Conservation (phyloP, 371 early-diverging fungal genomes). For the Saksenaea vasiformis region DNA sequence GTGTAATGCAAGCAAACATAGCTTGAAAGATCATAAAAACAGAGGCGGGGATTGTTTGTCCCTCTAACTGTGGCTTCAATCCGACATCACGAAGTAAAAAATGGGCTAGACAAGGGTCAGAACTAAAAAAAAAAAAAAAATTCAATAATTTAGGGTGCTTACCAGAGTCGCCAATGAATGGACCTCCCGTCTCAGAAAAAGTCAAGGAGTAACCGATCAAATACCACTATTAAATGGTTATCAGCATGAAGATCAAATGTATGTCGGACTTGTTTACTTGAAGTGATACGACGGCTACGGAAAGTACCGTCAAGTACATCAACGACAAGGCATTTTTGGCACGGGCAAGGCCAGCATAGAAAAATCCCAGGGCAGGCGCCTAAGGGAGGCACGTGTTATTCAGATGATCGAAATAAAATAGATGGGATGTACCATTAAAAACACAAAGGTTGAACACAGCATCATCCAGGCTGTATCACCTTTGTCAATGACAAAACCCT, state of each 20-base stretch:
- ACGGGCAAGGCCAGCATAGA: slow-evolving; percentile 85
- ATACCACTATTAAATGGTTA: slow-evolving; percentile 64
- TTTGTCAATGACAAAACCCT: slow-evolving; percentile 26
- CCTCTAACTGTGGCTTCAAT: slow-evolving; percentile 43
- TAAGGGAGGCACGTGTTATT: slow-evolving; percentile 12
- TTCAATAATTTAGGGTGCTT: slow-evolving; percentile 16
- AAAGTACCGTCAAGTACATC: slow-evolving; percentile 77
- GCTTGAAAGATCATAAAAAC: slow-evolving; percentile 73
- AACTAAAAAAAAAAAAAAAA: neutral
- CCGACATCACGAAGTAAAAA: slow-evolving; percentile 51
- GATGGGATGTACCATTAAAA: slow-evolving; percentile 39
- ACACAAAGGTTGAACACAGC: slow-evolving; percentile 42
- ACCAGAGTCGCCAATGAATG: slow-evolving; percentile 79
- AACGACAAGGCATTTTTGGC: slow-evolving; percentile 80
- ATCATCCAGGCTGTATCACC: slow-evolving; percentile 83
- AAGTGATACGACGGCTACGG: slow-evolving; percentile 80
- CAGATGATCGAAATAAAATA: neutral
- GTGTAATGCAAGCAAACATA: slow-evolving; percentile 74
- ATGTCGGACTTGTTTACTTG: slow-evolving; percentile 40
- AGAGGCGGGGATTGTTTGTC: slow-evolving; percentile 56
- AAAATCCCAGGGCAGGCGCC: slow-evolving; percentile 75
- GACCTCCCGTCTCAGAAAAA: slow-evolving; percentile 69
- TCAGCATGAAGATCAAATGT: neutral
- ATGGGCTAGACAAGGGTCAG: slow-evolving; percentile 14
- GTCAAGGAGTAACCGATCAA: slow-evolving; percentile 85